phyloP scores from a whole-genome alignment of 768 basidiomycete species.

The Lentinula boryana region DNA sequence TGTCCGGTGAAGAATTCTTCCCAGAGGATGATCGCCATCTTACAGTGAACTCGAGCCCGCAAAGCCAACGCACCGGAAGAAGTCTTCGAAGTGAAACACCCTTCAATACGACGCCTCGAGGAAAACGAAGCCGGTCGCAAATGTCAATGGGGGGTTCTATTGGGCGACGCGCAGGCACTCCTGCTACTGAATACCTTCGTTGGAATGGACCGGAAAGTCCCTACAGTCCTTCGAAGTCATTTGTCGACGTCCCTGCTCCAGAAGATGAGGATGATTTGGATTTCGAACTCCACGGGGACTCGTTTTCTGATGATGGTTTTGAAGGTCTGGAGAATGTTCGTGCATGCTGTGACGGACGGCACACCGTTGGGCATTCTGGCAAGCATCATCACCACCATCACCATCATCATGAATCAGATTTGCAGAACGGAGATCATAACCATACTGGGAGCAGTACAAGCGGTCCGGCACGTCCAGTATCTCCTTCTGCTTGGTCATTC shows the following conservation, averaged over 20 bases:
- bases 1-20: slow-evolving; percentile 37
- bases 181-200: slow-evolving; percentile 85
- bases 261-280: slow-evolving; percentile 48
- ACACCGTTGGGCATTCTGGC: slow-evolving; percentile 70
- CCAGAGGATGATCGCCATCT: slow-evolving; percentile 47
- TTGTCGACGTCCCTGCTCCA: slow-evolving; percentile 41
- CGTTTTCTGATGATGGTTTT: slow-evolving; percentile 63
- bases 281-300: slow-evolving; percentile 78
- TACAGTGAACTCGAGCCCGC: slow-evolving; percentile 50
- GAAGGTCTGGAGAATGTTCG: slow-evolving; percentile 95
- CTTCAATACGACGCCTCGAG: slow-evolving; percentile 74
- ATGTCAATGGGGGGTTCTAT: slow-evolving; percentile 69
- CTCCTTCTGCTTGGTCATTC: slow-evolving; percentile 78
- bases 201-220: slow-evolving; percentile 74
- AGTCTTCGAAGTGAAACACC: slow-evolving; percentile 54
- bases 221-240: slow-evolving; percentile 68
- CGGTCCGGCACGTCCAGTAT: slow-evolving; percentile 49
- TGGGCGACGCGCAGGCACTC: slow-evolving; percentile 84
- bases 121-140: slow-evolving; percentile 74
- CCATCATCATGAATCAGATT: slow-evolving; percentile 39
- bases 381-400: slow-evolving; percentile 57
- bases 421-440: slow-evolving; percentile 43
- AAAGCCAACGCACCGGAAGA: slow-evolving; percentile 67
- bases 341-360: slow-evolving; percentile 83
- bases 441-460: slow-evolving; percentile 30